Evolutionary conservation across 129 eudicot genomes (phyloP), one percentile per base, ranked within the genome.

Genomic region (Heracleum sosnowskyi): DNA sequence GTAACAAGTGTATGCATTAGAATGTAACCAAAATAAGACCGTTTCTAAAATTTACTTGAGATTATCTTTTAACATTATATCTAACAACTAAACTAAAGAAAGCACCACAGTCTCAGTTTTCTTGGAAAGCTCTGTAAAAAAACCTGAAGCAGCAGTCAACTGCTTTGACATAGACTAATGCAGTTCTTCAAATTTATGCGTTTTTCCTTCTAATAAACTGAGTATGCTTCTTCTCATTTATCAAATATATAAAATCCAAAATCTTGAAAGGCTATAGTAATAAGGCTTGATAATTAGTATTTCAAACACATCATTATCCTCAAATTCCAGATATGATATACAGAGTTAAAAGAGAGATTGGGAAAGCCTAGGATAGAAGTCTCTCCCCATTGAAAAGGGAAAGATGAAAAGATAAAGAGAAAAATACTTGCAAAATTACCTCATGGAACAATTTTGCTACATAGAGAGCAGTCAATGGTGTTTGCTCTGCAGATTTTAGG

Each of bases 401-500:
- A 69, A 33, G 22, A 12, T 18, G 44, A 69, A 69, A 69, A 69
- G 8, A 69, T 31, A 6, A 69, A 69, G 4, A 13, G 35, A 33
- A 7, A 7, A 34, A 31, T 17, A 20, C 28, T 72, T 26, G 11
- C 18, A 7, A 7, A n/a, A 18, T 24, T 72, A 72, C 84, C 80
- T 81, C 84, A 76, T 64, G 84, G 47, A 81, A 76, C 36, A 81
- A 69, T 64, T 81, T 81, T 12, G 76, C 84, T 29, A 69, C 81
- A 24, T 76, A 81, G 1, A 81, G 62, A 64, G 84, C 84, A 46
- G 84, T 81, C 45, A 81, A 76, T 26, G 84, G 84, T 26, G 84
- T 81, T 68, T 81, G 84, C 76, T 81, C 80, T 24, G 84, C 84
- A n/a, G 84, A 66, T 75, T 81, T 81, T 20, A 81, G 73, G 76